Percentiles rank a stretch among this genome's conserved stretches.
Conservation (phyloP, 192 early-diverging fungal species). For the Entomortierella chlamydospora region DNA sequence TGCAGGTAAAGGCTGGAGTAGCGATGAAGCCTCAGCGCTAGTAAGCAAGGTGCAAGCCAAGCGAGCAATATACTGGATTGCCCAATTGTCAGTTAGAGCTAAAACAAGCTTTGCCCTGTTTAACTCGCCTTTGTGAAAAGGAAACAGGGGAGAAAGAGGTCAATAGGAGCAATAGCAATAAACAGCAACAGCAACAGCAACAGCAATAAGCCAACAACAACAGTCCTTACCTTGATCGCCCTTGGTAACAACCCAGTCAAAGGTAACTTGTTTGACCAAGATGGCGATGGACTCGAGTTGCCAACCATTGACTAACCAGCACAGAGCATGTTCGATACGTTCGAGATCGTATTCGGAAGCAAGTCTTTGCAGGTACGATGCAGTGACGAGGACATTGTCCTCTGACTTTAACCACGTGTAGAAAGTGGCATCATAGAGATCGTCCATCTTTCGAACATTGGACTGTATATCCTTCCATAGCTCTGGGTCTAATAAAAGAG, state of each 20-base stretch:
- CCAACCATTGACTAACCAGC: conserved; percentile 82
- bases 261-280: conserved; percentile 75
- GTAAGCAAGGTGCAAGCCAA: conserved; percentile 62
- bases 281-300: conserved; percentile 75
- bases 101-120: conserved; percentile 59
- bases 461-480: conserved; percentile 78
- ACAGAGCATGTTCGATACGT: conserved; percentile 79
- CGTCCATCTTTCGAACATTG: conserved; percentile 81
- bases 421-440: conserved; percentile 81
- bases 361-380: conserved; percentile 77
- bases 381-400: conserved; percentile 78
- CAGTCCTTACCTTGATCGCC: conserved; percentile 56
- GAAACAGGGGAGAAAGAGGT: too few species aligned
- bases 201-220: not conserved
- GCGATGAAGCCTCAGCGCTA: conserved; percentile 41
- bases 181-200: not conserved
- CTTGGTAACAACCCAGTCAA: conserved; percentile 70
- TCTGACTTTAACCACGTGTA: conserved; percentile 81
- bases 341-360: conserved; percentile 79
- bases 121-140: conserved; percentile 53
- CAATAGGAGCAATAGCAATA: too few species aligned
- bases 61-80: conserved; percentile 63
- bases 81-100: conserved; percentile 64
- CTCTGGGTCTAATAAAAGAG: conserved; percentile 29
- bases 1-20: conserved; percentile 43